Conservation (phyloP, 148 eudicot genomes). For the Tetragonia tetragonoides region DNA sequence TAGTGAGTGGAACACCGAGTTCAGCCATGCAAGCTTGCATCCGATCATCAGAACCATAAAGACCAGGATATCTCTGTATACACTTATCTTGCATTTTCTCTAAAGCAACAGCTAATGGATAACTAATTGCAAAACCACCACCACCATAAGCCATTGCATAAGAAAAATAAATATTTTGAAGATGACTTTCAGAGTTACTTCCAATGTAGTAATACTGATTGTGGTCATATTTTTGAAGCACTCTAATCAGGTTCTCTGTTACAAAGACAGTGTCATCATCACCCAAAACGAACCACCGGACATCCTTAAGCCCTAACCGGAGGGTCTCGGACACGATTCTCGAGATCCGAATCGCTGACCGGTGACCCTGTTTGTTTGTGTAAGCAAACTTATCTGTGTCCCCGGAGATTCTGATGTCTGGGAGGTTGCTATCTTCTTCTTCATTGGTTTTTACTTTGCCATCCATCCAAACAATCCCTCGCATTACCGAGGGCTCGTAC, state of each 20-base stretch:
- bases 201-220: slow-evolving; percentile 73
- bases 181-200: slow-evolving; percentile 67
- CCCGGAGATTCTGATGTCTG: slow-evolving; percentile 54
- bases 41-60: slow-evolving; percentile 89
- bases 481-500: slow-evolving; percentile 57
- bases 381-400: slow-evolving; percentile 61
- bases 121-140: slow-evolving; percentile 90
- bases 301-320: slow-evolving; percentile 47
- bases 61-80: slow-evolving; percentile 72
- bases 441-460: slow-evolving; percentile 28
- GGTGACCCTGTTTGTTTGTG: slow-evolving; percentile 63
- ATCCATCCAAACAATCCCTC: slow-evolving; percentile 77
- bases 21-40: slow-evolving; percentile 98
- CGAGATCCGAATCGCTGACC: slow-evolving; percentile 86
- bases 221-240: slow-evolving; percentile 68
- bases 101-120: slow-evolving; percentile 73
- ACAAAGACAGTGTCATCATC: slow-evolving; percentile 90
- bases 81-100: slow-evolving; percentile 82
- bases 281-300: slow-evolving; percentile 84
- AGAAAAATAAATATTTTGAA: slow-evolving; percentile 81
- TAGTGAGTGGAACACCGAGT: slow-evolving; percentile 91
- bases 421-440: slow-evolving; percentile 28
- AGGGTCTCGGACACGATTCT: slow-evolving; percentile 76
- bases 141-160: slow-evolving; percentile 96
- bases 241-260: slow-evolving; percentile 63